Percentiles rank a stretch among this genome's conserved stretches.
Evolutionary conservation across 2,329 filamentous ascomycete genomes (phyloP).

Genomic region (Talaromyces verruculosus): DNA sequence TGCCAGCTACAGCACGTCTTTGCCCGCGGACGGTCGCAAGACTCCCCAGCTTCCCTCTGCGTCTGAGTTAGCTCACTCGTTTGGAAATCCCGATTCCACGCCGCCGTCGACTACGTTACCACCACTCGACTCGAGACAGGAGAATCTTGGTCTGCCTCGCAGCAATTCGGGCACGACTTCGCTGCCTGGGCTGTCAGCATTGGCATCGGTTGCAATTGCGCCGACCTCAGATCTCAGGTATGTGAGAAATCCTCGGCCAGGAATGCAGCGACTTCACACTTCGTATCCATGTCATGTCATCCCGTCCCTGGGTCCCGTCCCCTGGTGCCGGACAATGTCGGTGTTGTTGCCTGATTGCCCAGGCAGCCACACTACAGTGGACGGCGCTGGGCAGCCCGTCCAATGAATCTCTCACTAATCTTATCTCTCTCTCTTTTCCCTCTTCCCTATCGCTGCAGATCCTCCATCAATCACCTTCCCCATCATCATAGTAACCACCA

Average conservation of each 20-base stretch:
- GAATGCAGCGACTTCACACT: background rate
- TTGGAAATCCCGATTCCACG: conserved; percentile 55
- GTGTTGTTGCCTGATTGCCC: conserved; percentile 9
- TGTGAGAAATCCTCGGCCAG: conserved; percentile 11
- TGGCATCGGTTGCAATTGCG: conserved; percentile 59
- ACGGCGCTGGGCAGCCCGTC: background rate
- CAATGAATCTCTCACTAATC: conserved; percentile 5
- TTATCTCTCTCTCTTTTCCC: conserved; percentile 4
- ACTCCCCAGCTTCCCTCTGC: conserved; percentile 48
- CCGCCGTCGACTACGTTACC: conserved; percentile 43
- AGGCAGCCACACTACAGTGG: conserved; percentile 9
- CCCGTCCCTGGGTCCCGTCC: background rate
- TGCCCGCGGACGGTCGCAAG: conserved; percentile 48
- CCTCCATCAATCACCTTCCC: conserved; percentile 25
- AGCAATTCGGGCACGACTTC: conserved; percentile 41
- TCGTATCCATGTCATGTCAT: background rate
- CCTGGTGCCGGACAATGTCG: background rate
- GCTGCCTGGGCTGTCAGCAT: conserved; percentile 59
- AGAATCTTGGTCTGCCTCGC: conserved; percentile 26
- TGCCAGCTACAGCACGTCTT: conserved; percentile 39
- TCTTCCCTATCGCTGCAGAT: conserved; percentile 19
- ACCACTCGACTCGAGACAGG: conserved; percentile 33
- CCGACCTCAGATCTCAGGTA: conserved; percentile 55
- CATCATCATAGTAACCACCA: conserved; percentile 38
- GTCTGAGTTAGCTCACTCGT: conserved; percentile 50